Percentiles rank a stretch among this genome's conserved stretches.
Conservation (phyloP, 2,329 filamentous ascomycete species). For the Xylariomycetidae sp. region DNA sequence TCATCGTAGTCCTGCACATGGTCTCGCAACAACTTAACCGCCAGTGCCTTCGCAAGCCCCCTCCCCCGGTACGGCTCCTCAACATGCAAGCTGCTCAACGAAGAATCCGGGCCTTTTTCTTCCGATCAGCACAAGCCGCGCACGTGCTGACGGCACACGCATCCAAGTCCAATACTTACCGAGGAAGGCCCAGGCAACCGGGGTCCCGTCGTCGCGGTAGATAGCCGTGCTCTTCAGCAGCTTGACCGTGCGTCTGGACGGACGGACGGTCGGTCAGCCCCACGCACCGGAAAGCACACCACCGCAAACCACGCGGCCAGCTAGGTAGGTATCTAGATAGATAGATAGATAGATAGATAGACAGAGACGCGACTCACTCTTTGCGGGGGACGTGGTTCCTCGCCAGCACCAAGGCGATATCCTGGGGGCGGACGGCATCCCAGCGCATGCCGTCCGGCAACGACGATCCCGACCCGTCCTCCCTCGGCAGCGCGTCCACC, state of each 20-base stretch:
- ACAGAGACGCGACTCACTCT: slow-evolving; percentile 32
- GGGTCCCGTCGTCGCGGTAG: slow-evolving; percentile 37
- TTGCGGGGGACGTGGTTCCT: slow-evolving; percentile 52
- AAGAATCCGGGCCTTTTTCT: slow-evolving; percentile 56
- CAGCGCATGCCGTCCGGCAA: slow-evolving; percentile 45
- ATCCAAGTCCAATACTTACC: slow-evolving; percentile 34
- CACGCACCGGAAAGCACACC: too few relatives aligned
- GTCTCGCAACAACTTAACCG: slow-evolving; percentile 50
- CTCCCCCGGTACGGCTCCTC: slow-evolving; percentile 54
- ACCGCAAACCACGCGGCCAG: too few relatives aligned
- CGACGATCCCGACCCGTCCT: slow-evolving; percentile 23
- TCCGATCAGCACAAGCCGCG: too few relatives aligned
- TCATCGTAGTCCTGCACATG: slow-evolving; percentile 40
- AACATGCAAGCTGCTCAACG: slow-evolving; percentile 54
- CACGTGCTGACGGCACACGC: not conserved
- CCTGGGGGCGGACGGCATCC: slow-evolving; percentile 43
- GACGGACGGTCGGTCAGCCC: not conserved
- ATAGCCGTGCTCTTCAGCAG: slow-evolving; percentile 42
- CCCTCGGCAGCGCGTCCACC: slow-evolving; percentile 35
- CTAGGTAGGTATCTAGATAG: too few relatives aligned
- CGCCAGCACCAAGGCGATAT: slow-evolving; percentile 50
- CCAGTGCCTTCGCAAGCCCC: slow-evolving; percentile 58
- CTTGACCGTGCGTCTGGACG: slow-evolving; percentile 34
- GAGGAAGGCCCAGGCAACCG: slow-evolving; percentile 60
- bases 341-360: not conserved